Base-by-base conservation (phyloP, 2,329 filamentous ascomycete species). In the Coleophoma cylindrospora region DNA sequence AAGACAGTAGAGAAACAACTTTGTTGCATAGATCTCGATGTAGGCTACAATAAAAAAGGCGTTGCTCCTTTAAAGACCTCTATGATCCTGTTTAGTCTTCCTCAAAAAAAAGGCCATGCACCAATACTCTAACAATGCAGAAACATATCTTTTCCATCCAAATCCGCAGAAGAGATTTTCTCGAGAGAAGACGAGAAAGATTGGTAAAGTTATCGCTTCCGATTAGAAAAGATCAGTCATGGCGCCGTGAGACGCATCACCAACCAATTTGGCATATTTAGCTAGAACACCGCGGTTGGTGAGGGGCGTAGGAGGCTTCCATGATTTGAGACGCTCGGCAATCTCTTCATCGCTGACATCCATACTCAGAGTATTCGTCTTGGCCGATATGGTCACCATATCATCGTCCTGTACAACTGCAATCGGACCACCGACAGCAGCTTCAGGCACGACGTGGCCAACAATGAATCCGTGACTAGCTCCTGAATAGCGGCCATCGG, bases 391-490 rank as follows among this genome's bases (percentile, higher is more conserved):
- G 3, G 87, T 91, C 47, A 97, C 83, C 22, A 80, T 69, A 68
- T 97, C 92, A 2, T 89, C 92, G 61, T 95, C 80, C 59, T 74
- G 66, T 2, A 96, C 89, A 6, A 95, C 72, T 0, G 87, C 91
- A 63, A 97, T 91, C 1, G 92, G 91, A 0, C 92, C 92, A 14
- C 92, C 92, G 1, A 86, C 85, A 1, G 88, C 89, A 0, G 92
- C 92, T 69, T 97, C 92, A 2, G 92, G 92, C 3, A 88, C 87
- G 13, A 96, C 89, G 63, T 96, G 91, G 1, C 92, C 92, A 14
- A 97, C 89, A 62, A 96, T 94, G 68, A 96, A 96, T 0, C 91
- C 91, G 67, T 96, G 91, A 48, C 81, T 87, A 2, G 91, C 92
- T 33, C 92, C 92, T 43, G 81, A 87, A 68, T 96, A 97, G 43